These are phyloP conservation scores for Orbilia oligospora DNA, from an alignment of 2,329 filamentous ascomycete genomes.

Conservation along the genomic window DNA sequence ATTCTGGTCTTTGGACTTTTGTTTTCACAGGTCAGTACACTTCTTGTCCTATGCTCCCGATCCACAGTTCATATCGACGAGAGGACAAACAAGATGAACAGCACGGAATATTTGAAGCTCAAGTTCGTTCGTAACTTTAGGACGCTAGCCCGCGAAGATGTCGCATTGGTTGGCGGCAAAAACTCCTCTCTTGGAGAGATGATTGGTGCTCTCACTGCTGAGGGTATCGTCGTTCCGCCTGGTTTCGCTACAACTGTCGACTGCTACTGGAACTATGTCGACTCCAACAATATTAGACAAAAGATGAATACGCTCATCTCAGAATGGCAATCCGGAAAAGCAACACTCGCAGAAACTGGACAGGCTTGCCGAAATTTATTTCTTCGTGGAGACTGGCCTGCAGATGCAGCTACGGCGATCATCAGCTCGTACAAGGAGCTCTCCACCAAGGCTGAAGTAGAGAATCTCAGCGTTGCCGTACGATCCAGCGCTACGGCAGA, in stretches of 20 bases:
- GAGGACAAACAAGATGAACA: slow-evolving; percentile 1
- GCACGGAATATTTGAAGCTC: background rate
- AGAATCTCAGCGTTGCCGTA: slow-evolving; percentile 66
- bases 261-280: slow-evolving; percentile 66
- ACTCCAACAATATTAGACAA: slow-evolving; percentile 65
- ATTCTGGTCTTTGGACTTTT: too few relatives aligned
- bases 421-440: slow-evolving; percentile 65
- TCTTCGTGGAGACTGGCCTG: slow-evolving; percentile 65
- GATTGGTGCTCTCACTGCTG: slow-evolving; percentile 65
- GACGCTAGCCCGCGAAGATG: slow-evolving; percentile 63
- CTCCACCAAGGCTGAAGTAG: slow-evolving; percentile 58
- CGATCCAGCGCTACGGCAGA: slow-evolving; percentile 68
- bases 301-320: slow-evolving; percentile 64
- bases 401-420: slow-evolving; percentile 65
- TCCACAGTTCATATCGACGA: background rate
- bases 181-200: slow-evolving; percentile 68
- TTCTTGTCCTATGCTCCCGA: background rate
- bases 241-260: slow-evolving; percentile 67
- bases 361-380: slow-evolving; percentile 65
- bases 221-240: slow-evolving; percentile 66
- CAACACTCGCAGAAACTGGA: slow-evolving; percentile 65
- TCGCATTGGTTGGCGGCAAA: slow-evolving; percentile 66
- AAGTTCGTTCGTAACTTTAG: slow-evolving; percentile 62
- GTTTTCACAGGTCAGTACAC: too few relatives aligned
- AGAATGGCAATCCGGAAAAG: slow-evolving; percentile 65